Percentiles rank a stretch among this genome's conserved stretches.
These are phyloP conservation scores for Centrapalus pauciflorus DNA, from an alignment of 129 eudicot species.

Conservation along the genomic window DNA sequence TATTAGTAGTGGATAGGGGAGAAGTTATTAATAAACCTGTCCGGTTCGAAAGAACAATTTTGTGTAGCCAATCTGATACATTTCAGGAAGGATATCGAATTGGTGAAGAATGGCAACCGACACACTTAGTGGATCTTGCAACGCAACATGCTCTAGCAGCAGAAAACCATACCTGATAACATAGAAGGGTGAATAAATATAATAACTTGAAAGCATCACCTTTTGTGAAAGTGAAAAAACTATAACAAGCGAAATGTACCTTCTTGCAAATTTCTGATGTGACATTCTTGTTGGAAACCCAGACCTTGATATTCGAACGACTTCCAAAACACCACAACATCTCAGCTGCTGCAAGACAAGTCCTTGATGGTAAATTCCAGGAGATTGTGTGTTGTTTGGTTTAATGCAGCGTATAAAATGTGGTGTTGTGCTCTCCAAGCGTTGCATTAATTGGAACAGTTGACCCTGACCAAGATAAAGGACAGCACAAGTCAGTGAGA, in stretches of 20 bases:
- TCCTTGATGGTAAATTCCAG: conserved; percentile 80
- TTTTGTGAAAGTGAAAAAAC: background rate
- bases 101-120: conserved; percentile 94
- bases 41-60: conserved; percentile 92
- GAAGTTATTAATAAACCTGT: conserved; percentile 49
- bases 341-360: conserved; percentile 80
- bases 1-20: background rate
- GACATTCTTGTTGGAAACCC: conserved; percentile 94
- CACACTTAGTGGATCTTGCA: conserved; percentile 83
- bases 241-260: conserved; percentile 27
- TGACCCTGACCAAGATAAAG: conserved; percentile 55
- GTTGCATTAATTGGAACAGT: conserved; percentile 93
- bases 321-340: conserved; percentile 97
- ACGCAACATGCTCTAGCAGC: conserved; percentile 65
- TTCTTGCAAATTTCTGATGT: conserved; percentile 90
- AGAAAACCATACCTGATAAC: conserved; percentile 83
- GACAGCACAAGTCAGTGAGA: background rate
- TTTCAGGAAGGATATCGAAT: conserved; percentile 82
- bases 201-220: background rate
- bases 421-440: conserved; percentile 85
- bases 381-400: conserved; percentile 81
- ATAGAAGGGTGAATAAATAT: background rate
- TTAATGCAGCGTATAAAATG: conserved; percentile 97
- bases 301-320: conserved; percentile 89
- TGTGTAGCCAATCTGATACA: conserved; percentile 97